Conservation (phyloP, 2,329 filamentous ascomycete genomes). For the Cladosporium sp. region DNA sequence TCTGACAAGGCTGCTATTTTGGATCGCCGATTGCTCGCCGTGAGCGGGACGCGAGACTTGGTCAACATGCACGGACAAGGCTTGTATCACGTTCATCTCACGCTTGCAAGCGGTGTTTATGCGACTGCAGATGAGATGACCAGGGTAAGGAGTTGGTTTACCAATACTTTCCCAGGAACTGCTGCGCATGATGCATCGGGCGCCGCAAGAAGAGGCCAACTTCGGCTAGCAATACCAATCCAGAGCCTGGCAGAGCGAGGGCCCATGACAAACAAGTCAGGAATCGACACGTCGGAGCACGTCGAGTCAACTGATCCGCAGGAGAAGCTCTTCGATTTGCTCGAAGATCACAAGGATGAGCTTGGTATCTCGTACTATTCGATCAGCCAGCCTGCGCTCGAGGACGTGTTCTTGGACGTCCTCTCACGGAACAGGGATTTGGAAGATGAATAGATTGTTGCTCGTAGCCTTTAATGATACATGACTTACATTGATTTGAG, state of each 20-base stretch:
- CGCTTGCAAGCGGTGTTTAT: conserved; percentile 66
- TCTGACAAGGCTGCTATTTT: conserved; percentile 79
- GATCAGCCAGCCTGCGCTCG: conserved; percentile 76
- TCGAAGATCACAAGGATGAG: conserved; percentile 65
- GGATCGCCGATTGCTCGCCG: conserved; percentile 73
- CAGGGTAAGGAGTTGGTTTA: conserved; percentile 61
- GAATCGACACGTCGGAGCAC: conserved; percentile 5
- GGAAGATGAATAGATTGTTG: conserved; percentile 50
- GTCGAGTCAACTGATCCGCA: conserved; percentile 24
- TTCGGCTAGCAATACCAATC: conserved; percentile 67
- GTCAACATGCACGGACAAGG: conserved; percentile 63
- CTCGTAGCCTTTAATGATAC: neutral
- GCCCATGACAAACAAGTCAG: neutral
- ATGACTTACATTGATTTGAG: neutral
- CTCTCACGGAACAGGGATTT: conserved; percentile 71
- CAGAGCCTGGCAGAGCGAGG: neutral
- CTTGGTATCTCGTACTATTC: conserved; percentile 78
- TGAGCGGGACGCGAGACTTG: conserved; percentile 68
- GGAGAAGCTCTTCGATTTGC: conserved; percentile 55
- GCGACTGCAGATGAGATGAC: conserved; percentile 65
- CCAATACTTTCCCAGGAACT: conserved; percentile 55
- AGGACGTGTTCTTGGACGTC: conserved; percentile 83
- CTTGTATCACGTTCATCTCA: conserved; percentile 72
- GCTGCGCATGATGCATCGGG: conserved; percentile 68
- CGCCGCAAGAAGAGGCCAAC: conserved; percentile 52